Conservation (phyloP, 352 stramenopile species). For the Globisporangium cederbergense region DNA sequence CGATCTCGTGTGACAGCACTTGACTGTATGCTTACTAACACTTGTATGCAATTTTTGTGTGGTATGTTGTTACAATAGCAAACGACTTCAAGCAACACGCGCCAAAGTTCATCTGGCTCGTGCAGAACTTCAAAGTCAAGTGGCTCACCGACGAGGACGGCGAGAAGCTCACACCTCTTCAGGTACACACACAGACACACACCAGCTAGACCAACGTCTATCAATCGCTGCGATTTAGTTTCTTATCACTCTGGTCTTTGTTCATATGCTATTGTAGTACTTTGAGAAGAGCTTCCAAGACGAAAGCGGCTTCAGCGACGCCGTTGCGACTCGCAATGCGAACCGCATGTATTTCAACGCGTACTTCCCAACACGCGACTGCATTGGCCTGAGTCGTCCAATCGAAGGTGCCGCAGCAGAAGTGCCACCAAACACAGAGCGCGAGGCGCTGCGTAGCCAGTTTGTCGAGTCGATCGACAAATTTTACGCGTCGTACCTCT, state of each 20-base stretch:
- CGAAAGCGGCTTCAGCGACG: slow-evolving; percentile 54
- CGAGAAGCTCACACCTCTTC: slow-evolving; percentile 36
- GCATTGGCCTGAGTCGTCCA: slow-evolving; percentile 43
- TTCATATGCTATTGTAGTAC: slow-evolving; percentile 31
- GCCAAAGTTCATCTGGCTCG: slow-evolving; percentile 61
- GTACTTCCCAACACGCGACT: slow-evolving; percentile 41
- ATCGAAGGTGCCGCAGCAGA: slow-evolving; percentile 30
- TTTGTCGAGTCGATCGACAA: slow-evolving; percentile 58
- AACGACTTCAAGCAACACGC: slow-evolving; percentile 46
- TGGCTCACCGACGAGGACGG: slow-evolving; percentile 45
- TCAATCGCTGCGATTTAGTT: background rate
- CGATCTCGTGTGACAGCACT: no score
- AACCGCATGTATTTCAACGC: slow-evolving; percentile 57
- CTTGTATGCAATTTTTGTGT: background rate
- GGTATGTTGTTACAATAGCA: slow-evolving; percentile 12
- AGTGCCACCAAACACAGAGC: slow-evolving; percentile 13
- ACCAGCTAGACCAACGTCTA: background rate
- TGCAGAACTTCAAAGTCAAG: slow-evolving; percentile 67
- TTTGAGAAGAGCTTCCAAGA: slow-evolving; percentile 41
- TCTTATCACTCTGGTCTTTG: background rate
- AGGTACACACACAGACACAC: slow-evolving; percentile 8
- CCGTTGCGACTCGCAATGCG: slow-evolving; percentile 45
- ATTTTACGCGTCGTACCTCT: slow-evolving; percentile 43
- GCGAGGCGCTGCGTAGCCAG: slow-evolving; percentile 37
- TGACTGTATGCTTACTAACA: background rate